Evolutionary conservation across 2,329 filamentous ascomycete species (phyloP), one percentile per base, ranked within the genome.

Genomic region (Colletotrichum liaoningense): DNA sequence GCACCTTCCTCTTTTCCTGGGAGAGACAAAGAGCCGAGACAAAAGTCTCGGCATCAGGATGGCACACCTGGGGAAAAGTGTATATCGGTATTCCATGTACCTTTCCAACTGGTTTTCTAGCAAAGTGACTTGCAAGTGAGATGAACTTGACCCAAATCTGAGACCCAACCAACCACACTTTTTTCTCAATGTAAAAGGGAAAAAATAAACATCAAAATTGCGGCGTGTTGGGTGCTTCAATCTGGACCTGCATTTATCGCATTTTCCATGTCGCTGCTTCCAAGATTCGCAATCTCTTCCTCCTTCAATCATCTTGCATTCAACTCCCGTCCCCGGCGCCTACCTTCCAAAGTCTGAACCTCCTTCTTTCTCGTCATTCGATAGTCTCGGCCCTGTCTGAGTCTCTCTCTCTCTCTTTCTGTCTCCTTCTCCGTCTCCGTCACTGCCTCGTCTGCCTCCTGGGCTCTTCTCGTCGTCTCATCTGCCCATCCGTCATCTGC

Each of bases 241-340:
- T 54, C 28, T 42, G 19, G 28, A 69, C 65, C 35, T 72, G 65
- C 69, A 68, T 67, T 49, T 35, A 35, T 67, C 35, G 69, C 63
- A 68, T 68, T 16, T 67, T 46, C 14, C 28, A 57, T 33, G 54
- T 67, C 46, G 6, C 28, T 67, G 59, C 63, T 49, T 54, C 62
- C 42, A 38, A 74, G 42, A 69, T 74, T 74, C 56, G 75, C 72
- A 74, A 76, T 75, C 66, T 73, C 75, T 60, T 38, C 58, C 49
- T 64, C 35, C 56, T 24, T 68, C 69, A 59, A 65, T 65, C 67
- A 46, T 33, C 63, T n/a, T 66, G 12, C 14, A 19, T 22, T 16
- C 19, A 26, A 12, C 54, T 56, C 19, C 33, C 33, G 33, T 35
- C 33, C 54, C 55, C 58, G 28, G 54, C 66, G 26, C n/a, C 33